These are phyloP conservation scores for Carex sylvatica DNA, from an alignment of 202 grass and related monocot genomes.

Conservation along the genomic window DNA sequence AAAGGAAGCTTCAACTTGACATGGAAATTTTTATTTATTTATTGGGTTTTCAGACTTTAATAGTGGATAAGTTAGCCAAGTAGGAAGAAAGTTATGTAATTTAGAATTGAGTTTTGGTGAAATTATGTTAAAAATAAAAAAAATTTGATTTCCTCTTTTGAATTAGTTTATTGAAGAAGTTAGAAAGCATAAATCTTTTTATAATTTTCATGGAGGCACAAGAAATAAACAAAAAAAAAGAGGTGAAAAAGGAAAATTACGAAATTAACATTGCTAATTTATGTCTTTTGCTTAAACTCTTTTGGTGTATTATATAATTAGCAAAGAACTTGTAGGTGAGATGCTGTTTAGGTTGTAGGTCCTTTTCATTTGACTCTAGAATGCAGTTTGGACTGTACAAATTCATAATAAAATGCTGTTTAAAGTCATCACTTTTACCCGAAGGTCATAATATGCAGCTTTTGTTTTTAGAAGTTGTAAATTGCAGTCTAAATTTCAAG, in stretches of 20 bases:
- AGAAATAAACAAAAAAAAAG: neutral
- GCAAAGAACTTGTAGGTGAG: slow-evolving; percentile 25
- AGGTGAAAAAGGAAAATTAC: neutral
- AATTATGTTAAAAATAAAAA: neutral
- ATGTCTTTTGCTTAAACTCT: neutral
- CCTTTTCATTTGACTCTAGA: slow-evolving; percentile 17
- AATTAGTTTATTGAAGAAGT: neutral
- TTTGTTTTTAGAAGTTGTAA: neutral
- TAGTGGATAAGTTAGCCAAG: neutral
- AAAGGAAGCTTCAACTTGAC: neutral
- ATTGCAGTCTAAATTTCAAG: neutral
- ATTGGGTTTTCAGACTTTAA: neutral
- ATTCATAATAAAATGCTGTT: neutral
- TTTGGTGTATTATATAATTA: slow-evolving; percentile 1
- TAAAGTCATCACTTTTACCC: neutral
- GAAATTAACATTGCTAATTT: neutral
- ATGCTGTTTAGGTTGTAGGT: slow-evolving; percentile 19
- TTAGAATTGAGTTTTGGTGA: neutral
- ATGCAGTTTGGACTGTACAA: neutral
- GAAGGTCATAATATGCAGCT: neutral
- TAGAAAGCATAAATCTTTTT: neutral
- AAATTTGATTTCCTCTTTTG: neutral
- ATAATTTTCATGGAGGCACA: neutral
- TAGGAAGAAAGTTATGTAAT: neutral
- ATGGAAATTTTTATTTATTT: neutral